Percentiles rank a stretch among this genome's conserved stretches.
Evolutionary conservation across 352 stramenopile genomes (phyloP).

Genomic region (Pythium insidiosum): DNA sequence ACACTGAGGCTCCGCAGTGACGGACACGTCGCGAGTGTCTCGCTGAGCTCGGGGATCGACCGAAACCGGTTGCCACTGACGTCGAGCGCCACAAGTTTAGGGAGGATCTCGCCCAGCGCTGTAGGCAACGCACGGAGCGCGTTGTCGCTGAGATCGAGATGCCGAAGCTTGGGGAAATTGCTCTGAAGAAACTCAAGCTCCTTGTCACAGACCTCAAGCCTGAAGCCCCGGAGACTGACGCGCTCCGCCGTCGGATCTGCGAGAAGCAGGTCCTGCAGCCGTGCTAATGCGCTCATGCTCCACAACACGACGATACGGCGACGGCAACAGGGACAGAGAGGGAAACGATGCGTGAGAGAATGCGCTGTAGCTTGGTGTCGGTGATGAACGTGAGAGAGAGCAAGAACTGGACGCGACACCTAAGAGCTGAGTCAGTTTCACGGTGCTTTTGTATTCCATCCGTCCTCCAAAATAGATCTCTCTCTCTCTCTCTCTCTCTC

Average conservation of each 20-base stretch:
- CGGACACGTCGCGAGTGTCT: conserved; percentile 30
- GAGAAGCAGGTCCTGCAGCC: conserved; percentile 35
- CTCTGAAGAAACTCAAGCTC: conserved; percentile 31
- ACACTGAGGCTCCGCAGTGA: conserved; percentile 55
- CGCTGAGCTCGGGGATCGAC: conserved; percentile 29
- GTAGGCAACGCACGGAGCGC: conserved; percentile 24
- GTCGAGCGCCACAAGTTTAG: conserved; percentile 53
- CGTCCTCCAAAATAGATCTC: too few relatives aligned
- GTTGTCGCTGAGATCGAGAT: conserved; percentile 59
- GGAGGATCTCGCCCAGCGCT: conserved; percentile 27
- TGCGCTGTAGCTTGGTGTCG: too few relatives aligned
- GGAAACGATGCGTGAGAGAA: too few relatives aligned
- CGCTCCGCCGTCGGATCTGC: conserved; percentile 27
- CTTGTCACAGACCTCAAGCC: conserved; percentile 18
- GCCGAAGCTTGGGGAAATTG: conserved; percentile 34
- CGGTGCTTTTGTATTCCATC: too few relatives aligned
- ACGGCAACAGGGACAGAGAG: not conserved
- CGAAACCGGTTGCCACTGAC: conserved; percentile 40
- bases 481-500: too few relatives aligned
- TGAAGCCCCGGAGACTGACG: conserved; percentile 28
- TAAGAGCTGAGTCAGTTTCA: too few relatives aligned
- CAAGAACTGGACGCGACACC: too few relatives aligned
- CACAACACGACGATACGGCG: too few relatives aligned
- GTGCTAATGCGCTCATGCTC: conserved; percentile 31
- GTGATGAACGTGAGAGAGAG: too few relatives aligned